phyloP scores from a whole-genome alignment of 768 basidiomycete genomes.

The Sarcodon aspratus region DNA sequence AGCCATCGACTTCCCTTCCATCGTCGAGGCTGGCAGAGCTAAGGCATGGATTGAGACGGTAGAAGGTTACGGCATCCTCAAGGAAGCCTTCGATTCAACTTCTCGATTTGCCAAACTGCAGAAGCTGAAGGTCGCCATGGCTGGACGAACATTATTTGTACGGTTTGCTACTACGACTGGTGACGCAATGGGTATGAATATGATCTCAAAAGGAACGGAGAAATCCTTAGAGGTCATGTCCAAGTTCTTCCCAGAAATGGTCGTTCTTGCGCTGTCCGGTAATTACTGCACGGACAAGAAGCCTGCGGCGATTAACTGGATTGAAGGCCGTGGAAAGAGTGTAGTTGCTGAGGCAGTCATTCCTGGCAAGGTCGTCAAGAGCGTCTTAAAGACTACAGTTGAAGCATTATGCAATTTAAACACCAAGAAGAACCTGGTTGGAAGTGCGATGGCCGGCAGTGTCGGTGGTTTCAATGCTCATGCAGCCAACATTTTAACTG shows the following conservation, averaged over 20 bases:
- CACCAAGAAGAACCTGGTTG: conserved; percentile 93
- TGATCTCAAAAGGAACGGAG: conserved; percentile 98
- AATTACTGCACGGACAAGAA: conserved; percentile 99
- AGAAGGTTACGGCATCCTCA: conserved; percentile 67
- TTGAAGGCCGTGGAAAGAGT: conserved; percentile 96
- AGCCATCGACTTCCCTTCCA: conserved; percentile 88
- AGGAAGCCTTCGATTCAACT: conserved; percentile 86
- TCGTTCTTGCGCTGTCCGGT: conserved; percentile 81
- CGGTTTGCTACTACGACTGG: conserved; percentile 92
- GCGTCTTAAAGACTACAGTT: conserved; percentile 92
- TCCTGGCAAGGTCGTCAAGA: conserved; percentile 79
- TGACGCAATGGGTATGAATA: conserved; percentile 99
- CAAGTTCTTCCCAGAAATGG: conserved; percentile 81
- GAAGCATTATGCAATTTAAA: conserved; percentile 84
- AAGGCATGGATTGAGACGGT: conserved; percentile 80
- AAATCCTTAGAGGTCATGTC: conserved; percentile 78
- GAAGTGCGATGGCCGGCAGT: conserved; percentile 97
- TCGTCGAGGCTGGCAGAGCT: conserved; percentile 72
- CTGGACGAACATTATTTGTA: conserved; percentile 87
- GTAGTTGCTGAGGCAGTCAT: conserved; percentile 94
- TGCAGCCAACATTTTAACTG: conserved; percentile 94
- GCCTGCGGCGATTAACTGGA: conserved; percentile 99
- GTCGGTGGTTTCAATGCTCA: conserved; percentile 98
- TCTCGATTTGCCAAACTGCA: conserved; percentile 86
- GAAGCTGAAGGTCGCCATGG: conserved; percentile 79